Evolutionary conservation across 23 red algal species (phyloP).

Genomic region (Agarophyton chilense): DNA sequence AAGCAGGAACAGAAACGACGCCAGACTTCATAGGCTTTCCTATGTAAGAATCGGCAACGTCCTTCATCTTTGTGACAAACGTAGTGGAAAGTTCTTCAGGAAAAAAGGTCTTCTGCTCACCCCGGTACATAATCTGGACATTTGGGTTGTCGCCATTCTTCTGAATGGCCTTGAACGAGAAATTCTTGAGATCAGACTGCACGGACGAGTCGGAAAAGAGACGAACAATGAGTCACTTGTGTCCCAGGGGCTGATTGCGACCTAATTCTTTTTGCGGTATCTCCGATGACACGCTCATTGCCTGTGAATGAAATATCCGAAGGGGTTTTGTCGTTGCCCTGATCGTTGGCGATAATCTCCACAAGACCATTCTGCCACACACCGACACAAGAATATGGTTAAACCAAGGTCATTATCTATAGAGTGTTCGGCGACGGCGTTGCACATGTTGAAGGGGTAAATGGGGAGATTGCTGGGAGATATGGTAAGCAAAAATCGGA

Average conservation of each 20-base stretch:
- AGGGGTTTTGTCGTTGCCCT: slow-evolving; percentile 97
- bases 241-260: no score
- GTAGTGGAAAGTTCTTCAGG: slow-evolving; percentile 98
- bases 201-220: slow-evolving; percentile 91
- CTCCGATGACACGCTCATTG: slow-evolving; percentile 96
- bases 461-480: no score
- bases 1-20: no score
- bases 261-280: slow-evolving; percentile 99
- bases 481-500: no score
- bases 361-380: slow-evolving; percentile 89
- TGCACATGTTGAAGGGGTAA: slow-evolving; percentile 33
- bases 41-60: no score
- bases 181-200: slow-evolving; percentile 99
- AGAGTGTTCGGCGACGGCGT: slow-evolving; percentile 18
- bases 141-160: slow-evolving; percentile 94
- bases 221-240: slow-evolving; percentile 96
- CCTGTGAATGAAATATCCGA: slow-evolving; percentile 98
- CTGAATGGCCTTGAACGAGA: slow-evolving; percentile 86
- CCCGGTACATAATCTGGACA: slow-evolving; percentile 83
- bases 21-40: no score
- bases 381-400: slow-evolving; percentile 95
- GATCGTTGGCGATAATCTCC: slow-evolving; percentile 99
- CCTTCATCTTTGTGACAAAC: no score
- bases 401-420: slow-evolving; percentile 93
- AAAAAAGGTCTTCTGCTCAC: slow-evolving; percentile 86